Percentiles rank a stretch among this genome's conserved stretches.
phyloP scores from a whole-genome alignment of 2,329 filamentous ascomycete species.

The Phyllachora maydis region DNA sequence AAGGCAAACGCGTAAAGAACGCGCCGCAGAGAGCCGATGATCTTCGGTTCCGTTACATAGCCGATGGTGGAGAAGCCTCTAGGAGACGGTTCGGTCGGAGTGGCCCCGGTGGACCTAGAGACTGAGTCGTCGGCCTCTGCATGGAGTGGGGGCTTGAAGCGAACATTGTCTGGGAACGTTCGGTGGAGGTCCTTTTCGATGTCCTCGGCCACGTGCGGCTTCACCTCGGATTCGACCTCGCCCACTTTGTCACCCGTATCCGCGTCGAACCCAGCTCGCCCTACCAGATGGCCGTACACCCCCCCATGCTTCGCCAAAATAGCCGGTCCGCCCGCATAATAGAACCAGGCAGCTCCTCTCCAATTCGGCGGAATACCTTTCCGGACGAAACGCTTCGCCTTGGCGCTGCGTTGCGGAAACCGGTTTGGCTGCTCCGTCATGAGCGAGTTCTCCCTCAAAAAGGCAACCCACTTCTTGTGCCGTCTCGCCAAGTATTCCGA shows the following conservation, averaged over 20 bases:
- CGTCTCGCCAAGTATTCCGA: slow-evolving; percentile 54
- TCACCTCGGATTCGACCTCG: slow-evolving; percentile 21
- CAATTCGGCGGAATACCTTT: slow-evolving; percentile 90
- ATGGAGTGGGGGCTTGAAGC: slow-evolving; percentile 40
- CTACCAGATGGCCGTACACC: slow-evolving; percentile 52
- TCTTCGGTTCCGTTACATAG: slow-evolving; percentile 50
- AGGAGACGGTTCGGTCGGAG: slow-evolving; percentile 6
- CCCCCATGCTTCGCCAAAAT: slow-evolving; percentile 58
- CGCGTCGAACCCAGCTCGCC: slow-evolving; percentile 15
- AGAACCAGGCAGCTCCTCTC: slow-evolving; percentile 94
- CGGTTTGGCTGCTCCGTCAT: slow-evolving; percentile 49
- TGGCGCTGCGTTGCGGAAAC: slow-evolving; percentile 64
- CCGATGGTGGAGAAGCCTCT: slow-evolving; percentile 16
- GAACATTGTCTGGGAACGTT: slow-evolving; percentile 85
- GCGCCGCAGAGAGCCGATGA: slow-evolving; percentile 63
- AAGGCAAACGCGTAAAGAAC: slow-evolving; percentile 80
- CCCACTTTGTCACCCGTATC: slow-evolving; percentile 3
- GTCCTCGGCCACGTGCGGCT: slow-evolving; percentile 60
- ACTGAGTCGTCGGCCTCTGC: too few relatives aligned
- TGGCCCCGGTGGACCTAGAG: not conserved
- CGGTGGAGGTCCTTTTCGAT: slow-evolving; percentile 88
- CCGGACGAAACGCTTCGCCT: slow-evolving; percentile 74
- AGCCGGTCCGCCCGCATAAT: slow-evolving; percentile 73
- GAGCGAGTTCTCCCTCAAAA: slow-evolving; percentile 59
- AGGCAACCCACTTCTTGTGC: slow-evolving; percentile 59